A percentile compares a stretch with the other conserved stretches of the same genome.
Evolutionary conservation across 148 eudicot genomes (phyloP).

Genomic region (Silene latifolia): DNA sequence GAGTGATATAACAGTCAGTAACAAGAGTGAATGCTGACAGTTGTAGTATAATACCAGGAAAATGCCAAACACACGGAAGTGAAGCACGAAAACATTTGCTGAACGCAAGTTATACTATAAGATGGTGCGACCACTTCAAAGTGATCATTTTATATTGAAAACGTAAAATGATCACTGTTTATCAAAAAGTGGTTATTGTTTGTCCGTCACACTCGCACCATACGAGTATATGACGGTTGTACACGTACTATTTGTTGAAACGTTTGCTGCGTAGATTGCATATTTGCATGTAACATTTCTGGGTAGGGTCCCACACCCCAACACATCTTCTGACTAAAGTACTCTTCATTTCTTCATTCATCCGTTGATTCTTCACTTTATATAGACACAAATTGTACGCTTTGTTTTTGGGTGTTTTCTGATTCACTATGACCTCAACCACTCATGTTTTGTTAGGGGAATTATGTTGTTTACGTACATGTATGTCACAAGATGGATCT

Average conservation of each 20-base stretch:
- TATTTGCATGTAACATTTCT: slow-evolving; percentile 26
- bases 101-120: not conserved
- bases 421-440: not conserved
- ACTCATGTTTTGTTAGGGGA: no score
- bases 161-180: no score
- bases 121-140: no score
- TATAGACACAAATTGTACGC: not conserved
- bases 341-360: slow-evolving; percentile 14
- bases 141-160: no score
- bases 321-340: not conserved
- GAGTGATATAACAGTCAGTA: not conserved
- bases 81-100: not conserved
- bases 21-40: slow-evolving; percentile 12
- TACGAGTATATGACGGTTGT: no score
- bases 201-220: no score
- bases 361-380: not conserved
- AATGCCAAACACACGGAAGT: not conserved
- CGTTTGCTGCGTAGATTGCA: slow-evolving; percentile 28
- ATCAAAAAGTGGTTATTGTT: no score
- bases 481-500: no score
- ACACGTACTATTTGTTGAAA: not conserved
- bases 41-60: slow-evolving; percentile 4
- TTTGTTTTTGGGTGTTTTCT: slow-evolving; percentile 3
- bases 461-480: no score
- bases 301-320: slow-evolving; percentile 10